Evolutionary conservation across 2,329 filamentous ascomycete genomes (phyloP).

Genomic region (Tympanopsis confertula): DNA sequence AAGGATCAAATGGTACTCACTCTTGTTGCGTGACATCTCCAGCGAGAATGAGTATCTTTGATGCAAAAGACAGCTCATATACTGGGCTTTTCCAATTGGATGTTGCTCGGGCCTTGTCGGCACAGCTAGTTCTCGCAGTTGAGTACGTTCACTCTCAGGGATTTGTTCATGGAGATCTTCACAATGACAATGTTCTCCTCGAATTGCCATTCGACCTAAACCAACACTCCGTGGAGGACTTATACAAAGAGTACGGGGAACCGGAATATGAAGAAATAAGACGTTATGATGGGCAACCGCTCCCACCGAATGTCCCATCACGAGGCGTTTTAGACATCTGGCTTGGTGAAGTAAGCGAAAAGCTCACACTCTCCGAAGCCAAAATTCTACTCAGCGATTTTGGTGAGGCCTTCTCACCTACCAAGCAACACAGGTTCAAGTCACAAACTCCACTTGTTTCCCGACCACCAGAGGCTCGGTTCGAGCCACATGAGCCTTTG

Average conservation of each 20-base stretch:
- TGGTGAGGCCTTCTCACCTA: conserved; percentile 5
- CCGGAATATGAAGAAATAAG: not conserved
- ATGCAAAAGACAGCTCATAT: not conserved
- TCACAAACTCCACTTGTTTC: conserved; percentile 9
- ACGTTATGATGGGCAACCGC: not conserved
- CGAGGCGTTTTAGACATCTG: conserved; percentile 1
- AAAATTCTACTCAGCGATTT: conserved; percentile 7
- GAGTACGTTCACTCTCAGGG: not conserved
- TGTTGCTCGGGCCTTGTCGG: not conserved
- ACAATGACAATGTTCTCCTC: not conserved
- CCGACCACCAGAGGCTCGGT: conserved; percentile 12
- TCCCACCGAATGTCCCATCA: not conserved
- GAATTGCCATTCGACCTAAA: not conserved
- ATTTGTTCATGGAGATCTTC: conserved; percentile 2
- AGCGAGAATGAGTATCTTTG: not conserved
- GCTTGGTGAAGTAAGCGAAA: conserved; percentile 4
- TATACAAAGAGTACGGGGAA: not conserved
- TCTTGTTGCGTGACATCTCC: not conserved
- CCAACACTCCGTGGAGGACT: not conserved
- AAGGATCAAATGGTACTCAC: not conserved
- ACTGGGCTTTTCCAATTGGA: not conserved
- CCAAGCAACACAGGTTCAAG: conserved; percentile 1
- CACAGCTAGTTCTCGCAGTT: not conserved
- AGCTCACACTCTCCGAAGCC: conserved; percentile 3
- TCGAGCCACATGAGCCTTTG: conserved; percentile 8